Base-by-base conservation (phyloP, 139 green algal species). In the Micractinium conductrix region DNA sequence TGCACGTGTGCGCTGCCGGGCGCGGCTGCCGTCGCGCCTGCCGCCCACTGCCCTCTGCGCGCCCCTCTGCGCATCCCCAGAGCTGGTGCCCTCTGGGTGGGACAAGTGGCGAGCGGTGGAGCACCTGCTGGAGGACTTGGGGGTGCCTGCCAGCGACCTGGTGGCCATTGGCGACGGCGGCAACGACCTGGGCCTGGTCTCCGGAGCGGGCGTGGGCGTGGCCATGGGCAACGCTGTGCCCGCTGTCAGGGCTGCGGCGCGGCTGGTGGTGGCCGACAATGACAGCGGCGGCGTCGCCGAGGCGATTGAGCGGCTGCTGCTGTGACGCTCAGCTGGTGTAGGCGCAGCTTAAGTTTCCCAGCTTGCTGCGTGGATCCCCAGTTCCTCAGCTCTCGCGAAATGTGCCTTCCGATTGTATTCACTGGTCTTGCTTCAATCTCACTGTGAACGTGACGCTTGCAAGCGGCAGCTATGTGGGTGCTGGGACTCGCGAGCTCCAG, bases 161-260 rank as follows among this genome's bases (percentile, higher is more conserved):
- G 96, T 99, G 92, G 95, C 97, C 0, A 89, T 99, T 4, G 97
- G 97, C 0, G 97, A 99, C 84, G 97, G 97, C 22, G 87, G 92
- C 73, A 89, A 88, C 40, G 96, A 99, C 78, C 84, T 96, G 58
- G 89, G 95, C 28, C 93, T 99, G 88, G 84, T 99, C 24, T 33
- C 80, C 2, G 82, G 86, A 30, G 95, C 87, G 14, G 97, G 96
- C 6, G 38, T 97, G 21, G 96, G 96, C 2, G 89, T 99, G n/a
- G 97, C 96, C 3, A 99, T 99, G 96, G 96, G 89, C 38, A 99
- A 99, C 78, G 97, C 94, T 9, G 94, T 96, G 33, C 62, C 88
- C 4, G 37, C 81, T 37, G 95, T 97, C 19, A 91, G 93, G 67
- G 69, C 48, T 50, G 90, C 42, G 0, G 95, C 92, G 6, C 88